These are phyloP conservation scores for Coriaria nepalensis DNA, from an alignment of 306 rosid genomes.

Conservation along the genomic window DNA sequence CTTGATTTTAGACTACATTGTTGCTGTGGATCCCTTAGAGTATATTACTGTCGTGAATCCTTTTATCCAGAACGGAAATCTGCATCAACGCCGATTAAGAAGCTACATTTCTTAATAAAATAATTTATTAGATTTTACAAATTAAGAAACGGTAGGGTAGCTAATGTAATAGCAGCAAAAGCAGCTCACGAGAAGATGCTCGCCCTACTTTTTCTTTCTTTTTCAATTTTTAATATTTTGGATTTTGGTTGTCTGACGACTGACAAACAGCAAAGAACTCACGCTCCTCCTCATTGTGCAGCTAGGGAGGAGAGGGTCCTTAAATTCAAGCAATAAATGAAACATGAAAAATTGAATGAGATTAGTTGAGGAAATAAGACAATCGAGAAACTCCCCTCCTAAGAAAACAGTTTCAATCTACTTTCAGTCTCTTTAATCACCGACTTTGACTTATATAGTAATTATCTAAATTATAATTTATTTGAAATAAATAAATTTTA, in stretches of 20 bases:
- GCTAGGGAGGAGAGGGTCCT: conserved; percentile 14
- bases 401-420: not conserved
- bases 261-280: conserved; percentile 1
- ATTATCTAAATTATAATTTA: too few species aligned
- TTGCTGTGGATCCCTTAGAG: too few species aligned
- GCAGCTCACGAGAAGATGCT: conserved; percentile 4
- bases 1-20: too few species aligned
- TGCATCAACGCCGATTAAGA: too few species aligned
- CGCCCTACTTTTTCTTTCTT: conserved; percentile 11
- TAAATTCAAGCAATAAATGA: conserved; percentile 34
- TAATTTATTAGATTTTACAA: too few species aligned
- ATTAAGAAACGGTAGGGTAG: too few species aligned
- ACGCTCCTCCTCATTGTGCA: conserved; percentile 27
- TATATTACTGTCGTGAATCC: too few species aligned
- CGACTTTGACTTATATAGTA: not conserved
- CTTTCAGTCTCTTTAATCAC: too few species aligned
- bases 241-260: not conserved
- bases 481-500: too few species aligned
- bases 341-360: conserved; percentile 45
- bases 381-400: not conserved
- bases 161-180: not conserved
- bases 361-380: conserved; percentile 68
- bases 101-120: too few species aligned
- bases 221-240: conserved; percentile 1
- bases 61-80: too few species aligned